Percentiles rank a stretch among this genome's conserved stretches.
phyloP scores from a whole-genome alignment of 441 rosid species.

The Dalechampia spathulata region DNA sequence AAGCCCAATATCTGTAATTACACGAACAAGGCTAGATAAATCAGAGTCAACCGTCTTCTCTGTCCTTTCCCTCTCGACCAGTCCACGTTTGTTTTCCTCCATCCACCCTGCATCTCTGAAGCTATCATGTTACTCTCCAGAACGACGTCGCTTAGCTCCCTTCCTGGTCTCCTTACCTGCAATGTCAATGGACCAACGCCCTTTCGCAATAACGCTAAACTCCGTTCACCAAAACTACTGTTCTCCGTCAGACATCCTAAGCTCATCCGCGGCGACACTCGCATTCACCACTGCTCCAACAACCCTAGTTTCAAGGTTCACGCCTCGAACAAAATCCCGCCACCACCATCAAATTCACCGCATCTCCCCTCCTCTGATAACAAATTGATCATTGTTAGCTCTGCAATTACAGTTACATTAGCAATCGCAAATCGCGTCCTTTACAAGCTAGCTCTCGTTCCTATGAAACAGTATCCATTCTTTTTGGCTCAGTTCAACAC shows the following conservation, averaged over 20 bases:
- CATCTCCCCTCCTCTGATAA: slow-evolving; percentile 4
- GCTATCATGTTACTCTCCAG: slow-evolving; percentile 23
- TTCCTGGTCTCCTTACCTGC: slow-evolving; percentile 8
- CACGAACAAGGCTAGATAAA: too few relatives aligned
- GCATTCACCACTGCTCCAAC: too few relatives aligned
- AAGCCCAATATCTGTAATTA: too few relatives aligned
- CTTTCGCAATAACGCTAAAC: slow-evolving; percentile 8
- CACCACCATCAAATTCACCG: background rate
- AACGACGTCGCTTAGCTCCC: slow-evolving; percentile 22
- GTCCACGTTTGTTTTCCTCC: background rate
- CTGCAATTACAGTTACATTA: slow-evolving; percentile 39
- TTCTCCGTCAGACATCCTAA: slow-evolving; percentile 2
- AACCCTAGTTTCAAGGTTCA: slow-evolving; percentile 21
- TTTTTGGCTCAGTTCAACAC: slow-evolving; percentile 77
- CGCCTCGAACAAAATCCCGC: slow-evolving; percentile 19
- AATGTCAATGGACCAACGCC: slow-evolving; percentile 15
- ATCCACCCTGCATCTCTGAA: background rate
- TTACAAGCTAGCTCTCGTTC: slow-evolving; percentile 90
- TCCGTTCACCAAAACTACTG: slow-evolving; percentile 5
- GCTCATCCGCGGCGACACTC: slow-evolving; percentile 10
- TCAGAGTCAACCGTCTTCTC: too few relatives aligned
- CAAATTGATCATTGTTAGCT: slow-evolving; percentile 31
- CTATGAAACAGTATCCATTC: slow-evolving; percentile 80
- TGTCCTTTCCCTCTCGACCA: too few relatives aligned
- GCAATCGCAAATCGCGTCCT: slow-evolving; percentile 85